Conservation (phyloP, 2,329 filamentous ascomycete genomes). For the Epichloe gansuensis region DNA sequence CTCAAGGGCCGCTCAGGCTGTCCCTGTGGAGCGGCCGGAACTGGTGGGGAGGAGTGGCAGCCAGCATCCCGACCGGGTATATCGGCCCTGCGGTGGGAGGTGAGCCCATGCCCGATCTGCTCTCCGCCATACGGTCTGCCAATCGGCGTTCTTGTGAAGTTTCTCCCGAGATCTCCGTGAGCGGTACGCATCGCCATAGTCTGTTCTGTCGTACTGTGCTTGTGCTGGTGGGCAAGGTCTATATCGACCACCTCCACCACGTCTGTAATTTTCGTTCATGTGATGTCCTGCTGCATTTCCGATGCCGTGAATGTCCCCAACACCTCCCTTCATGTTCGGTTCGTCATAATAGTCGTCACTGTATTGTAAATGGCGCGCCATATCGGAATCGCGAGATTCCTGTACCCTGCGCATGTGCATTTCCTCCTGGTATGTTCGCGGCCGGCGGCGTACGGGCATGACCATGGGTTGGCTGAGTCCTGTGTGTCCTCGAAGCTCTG, state of each 20-base stretch:
- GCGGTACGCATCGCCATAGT: constrained; percentile 32
- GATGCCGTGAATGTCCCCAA: constrained; percentile 28
- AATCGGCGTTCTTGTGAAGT: constrained; percentile 12
- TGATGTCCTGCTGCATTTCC: constrained; percentile 45
- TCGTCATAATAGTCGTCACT: constrained; percentile 28
- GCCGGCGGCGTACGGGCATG: constrained; percentile 14
- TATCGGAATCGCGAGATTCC: constrained; percentile 32
- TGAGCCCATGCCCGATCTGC: constrained; percentile 19
- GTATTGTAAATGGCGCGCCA: constrained; percentile 14
- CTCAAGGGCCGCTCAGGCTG: constrained; percentile 13
- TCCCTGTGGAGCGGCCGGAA: neutral
- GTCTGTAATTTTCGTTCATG: constrained; percentile 47
- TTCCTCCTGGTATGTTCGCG: constrained; percentile 33
- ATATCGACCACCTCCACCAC: constrained; percentile 1
- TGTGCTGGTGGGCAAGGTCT: neutral
- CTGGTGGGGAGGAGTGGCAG: neutral
- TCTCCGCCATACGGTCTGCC: constrained; percentile 38
- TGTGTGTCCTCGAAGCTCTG: constrained; percentile 15
- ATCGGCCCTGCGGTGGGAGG: constrained; percentile 24
- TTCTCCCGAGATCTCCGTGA: constrained; percentile 20
- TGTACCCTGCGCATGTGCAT: constrained; percentile 32
- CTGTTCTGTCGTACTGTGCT: constrained; percentile 1
- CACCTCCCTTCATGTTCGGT: constrained; percentile 20
- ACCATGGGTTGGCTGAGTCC: constrained; percentile 7
- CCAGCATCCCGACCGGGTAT: constrained; percentile 16